Conservation (phyloP, 257 asterid genomes). For the Capsicum chinense region DNA sequence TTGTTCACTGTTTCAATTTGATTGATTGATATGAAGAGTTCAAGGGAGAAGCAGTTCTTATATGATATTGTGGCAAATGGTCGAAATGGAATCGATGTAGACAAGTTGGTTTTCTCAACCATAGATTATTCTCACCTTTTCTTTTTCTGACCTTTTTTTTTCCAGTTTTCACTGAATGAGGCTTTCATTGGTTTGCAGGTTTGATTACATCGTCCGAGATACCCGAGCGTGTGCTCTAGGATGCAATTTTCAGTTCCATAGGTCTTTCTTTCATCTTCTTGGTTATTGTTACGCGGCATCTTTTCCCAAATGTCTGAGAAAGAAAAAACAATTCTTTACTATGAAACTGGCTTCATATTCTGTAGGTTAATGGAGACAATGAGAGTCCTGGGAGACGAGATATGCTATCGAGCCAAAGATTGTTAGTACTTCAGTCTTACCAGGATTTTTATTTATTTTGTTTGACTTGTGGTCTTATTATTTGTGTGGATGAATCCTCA, state of each 20-base stretch:
- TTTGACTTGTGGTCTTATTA: constrained; percentile 33
- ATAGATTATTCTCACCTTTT: constrained; percentile 30
- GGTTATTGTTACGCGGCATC: neutral
- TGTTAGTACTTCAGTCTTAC: constrained; percentile 47
- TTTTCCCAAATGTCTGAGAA: neutral
- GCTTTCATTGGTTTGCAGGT: constrained; percentile 52
- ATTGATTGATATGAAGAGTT: constrained; percentile 51
- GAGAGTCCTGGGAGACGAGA: constrained; percentile 93
- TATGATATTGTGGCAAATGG: constrained; percentile 99
- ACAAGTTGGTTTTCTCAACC: constrained; percentile 71
- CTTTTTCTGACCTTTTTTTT: neutral
- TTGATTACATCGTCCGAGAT: constrained; percentile 89
- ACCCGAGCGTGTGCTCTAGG: constrained; percentile 95
- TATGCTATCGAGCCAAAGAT: constrained; percentile 90
- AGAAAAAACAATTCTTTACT: constrained; percentile 3
- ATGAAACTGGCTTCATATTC: constrained; percentile 29
- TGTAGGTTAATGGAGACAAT: constrained; percentile 86
- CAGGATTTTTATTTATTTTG: neutral
- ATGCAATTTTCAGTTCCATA: constrained; percentile 81
- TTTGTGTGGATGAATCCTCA: constrained; percentile 43
- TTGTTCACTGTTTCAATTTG: constrained; percentile 3
- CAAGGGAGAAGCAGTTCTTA: constrained; percentile 75
- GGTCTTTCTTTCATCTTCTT: constrained; percentile 49
- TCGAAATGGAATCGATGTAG: constrained; percentile 94
- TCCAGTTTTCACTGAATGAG: neutral